These are phyloP conservation scores for Pichia norvegensis DNA, from an alignment of 1,139 yeast genomes.

Conservation along the genomic window DNA sequence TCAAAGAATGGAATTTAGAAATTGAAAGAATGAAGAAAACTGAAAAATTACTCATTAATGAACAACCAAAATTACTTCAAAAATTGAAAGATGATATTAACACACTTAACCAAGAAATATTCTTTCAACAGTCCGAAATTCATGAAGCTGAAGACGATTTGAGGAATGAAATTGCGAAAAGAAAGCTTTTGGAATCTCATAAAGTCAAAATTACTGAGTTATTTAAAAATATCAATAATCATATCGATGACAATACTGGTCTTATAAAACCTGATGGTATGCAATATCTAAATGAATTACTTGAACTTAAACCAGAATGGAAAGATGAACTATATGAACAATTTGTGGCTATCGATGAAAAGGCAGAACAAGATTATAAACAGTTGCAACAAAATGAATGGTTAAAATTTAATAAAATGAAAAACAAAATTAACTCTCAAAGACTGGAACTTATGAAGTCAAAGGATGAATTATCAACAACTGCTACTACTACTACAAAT, in stretches of 20 bases:
- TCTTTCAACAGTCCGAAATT: constrained; percentile 23
- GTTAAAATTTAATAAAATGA: constrained; percentile 16
- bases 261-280: constrained; percentile 28
- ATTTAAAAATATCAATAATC: constrained; percentile 23
- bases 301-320: constrained; percentile 25
- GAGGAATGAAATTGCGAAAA: constrained; percentile 26
- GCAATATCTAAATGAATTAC: constrained; percentile 22
- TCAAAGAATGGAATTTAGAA: constrained; percentile 27
- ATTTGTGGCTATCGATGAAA: constrained; percentile 25
- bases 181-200: constrained; percentile 27
- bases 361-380: constrained; percentile 32
- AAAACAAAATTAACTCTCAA: constrained; percentile 18
- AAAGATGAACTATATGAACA: constrained; percentile 26
- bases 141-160: constrained; percentile 35
- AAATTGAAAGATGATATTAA: constrained; percentile 22
- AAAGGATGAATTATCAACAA: constrained; percentile 7
- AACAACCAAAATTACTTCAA: constrained; percentile 20
- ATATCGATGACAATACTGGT: constrained; percentile 31
- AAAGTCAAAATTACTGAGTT: constrained; percentile 25
- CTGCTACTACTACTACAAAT: constrained; percentile 11
- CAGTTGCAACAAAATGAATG: constrained; percentile 24
- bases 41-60: constrained; percentile 15
- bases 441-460: constrained; percentile 2
- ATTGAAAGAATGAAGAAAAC: constrained; percentile 24
- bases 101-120: constrained; percentile 25